Conservation (phyloP, 306 rosid species). For the Fragaria ananassa region DNA sequence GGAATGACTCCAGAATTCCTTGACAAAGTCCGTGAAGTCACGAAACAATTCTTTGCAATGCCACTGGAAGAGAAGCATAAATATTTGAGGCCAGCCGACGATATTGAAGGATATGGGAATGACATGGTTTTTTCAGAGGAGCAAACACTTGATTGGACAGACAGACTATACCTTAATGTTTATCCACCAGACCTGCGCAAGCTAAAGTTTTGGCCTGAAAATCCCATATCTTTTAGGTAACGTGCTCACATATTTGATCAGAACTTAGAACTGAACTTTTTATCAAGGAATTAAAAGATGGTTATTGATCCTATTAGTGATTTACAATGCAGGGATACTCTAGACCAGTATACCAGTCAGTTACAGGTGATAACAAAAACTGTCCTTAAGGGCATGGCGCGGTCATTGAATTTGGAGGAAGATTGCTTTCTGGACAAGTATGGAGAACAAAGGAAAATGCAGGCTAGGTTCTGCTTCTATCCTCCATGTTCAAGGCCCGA, state of each 20-base stretch:
- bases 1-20: slow-evolving; percentile 51
- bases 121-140: slow-evolving; percentile 32
- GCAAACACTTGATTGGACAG: slow-evolving; percentile 35
- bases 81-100: slow-evolving; percentile 29
- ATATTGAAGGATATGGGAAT: slow-evolving; percentile 56
- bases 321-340: neutral
- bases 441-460: neutral
- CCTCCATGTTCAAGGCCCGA: slow-evolving; percentile 1
- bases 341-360: neutral
- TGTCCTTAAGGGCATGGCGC: neutral
- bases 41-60: slow-evolving; percentile 51
- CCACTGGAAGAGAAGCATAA: slow-evolving; percentile 50
- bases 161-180: neutral
- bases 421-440: neutral
- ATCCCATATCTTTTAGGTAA: neutral
- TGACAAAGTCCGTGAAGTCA: slow-evolving; percentile 39
- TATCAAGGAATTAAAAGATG: neutral
- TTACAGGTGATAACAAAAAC: neutral
- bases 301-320: neutral
- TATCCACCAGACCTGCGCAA: neutral
- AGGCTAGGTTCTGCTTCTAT: neutral
- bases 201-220: slow-evolving; percentile 18
- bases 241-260: neutral
- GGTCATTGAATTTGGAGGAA: slow-evolving; percentile 1
- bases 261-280: neutral